Conservation (phyloP, 345 rosid species). For the Pistacia vera region DNA sequence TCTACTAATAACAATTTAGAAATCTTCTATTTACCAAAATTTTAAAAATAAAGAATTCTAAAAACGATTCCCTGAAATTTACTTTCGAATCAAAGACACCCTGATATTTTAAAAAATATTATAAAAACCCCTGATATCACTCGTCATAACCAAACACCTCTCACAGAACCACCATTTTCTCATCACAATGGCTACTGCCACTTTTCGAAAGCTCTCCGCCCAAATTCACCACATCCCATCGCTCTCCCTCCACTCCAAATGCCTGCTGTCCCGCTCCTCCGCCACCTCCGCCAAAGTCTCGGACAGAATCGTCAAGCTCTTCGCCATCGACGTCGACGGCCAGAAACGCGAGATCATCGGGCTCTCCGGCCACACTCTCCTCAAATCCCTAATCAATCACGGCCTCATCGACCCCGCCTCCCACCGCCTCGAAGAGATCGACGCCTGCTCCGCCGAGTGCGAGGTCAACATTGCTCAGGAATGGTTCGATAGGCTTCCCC, state of each 20-base stretch:
- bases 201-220: conserved; percentile 60
- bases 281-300: conserved; percentile 76
- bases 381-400: conserved; percentile 66
- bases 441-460: conserved; percentile 98
- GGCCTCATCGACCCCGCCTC: conserved; percentile 92
- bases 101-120: too few relatives aligned
- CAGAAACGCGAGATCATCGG: conserved; percentile 73
- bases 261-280: conserved; percentile 42
- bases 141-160: too few relatives aligned
- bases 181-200: conserved; percentile 46
- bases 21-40: too few relatives aligned
- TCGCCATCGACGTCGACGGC: conserved; percentile 79
- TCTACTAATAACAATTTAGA: too few relatives aligned
- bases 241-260: conserved; percentile 45
- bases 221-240: conserved; percentile 57
- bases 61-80: too few relatives aligned
- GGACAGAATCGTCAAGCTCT: conserved; percentile 89
- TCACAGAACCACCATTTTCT: too few relatives aligned
- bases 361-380: conserved; percentile 88
- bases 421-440: conserved; percentile 93
- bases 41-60: too few relatives aligned
- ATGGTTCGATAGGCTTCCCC: conserved; percentile 85
- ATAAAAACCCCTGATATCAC: too few relatives aligned
- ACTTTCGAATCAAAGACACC: too few relatives aligned
- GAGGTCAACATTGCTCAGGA: conserved; percentile 98